These are phyloP conservation scores for Euphorbia pulcherrima DNA, from an alignment of 345 rosid genomes.

Conservation along the genomic window DNA sequence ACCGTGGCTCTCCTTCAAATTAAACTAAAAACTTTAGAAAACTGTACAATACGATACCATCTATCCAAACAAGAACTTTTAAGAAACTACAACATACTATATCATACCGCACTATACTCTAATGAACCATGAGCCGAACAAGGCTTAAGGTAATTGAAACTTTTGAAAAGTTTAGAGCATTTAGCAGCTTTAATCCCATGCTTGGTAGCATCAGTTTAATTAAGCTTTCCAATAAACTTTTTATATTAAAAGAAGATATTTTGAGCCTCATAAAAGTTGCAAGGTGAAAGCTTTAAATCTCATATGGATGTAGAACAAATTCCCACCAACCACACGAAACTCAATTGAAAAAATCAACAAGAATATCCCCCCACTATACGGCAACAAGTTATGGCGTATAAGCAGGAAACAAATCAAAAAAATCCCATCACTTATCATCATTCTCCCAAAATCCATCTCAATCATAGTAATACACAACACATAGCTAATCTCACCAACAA, in stretches of 20 bases:
- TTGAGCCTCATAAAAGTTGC: not conserved
- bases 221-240: not conserved
- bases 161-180: too few relatives aligned
- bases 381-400: not conserved
- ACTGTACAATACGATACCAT: too few relatives aligned
- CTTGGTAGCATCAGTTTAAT: too few relatives aligned
- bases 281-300: not conserved
- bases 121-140: too few relatives aligned
- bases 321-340: constrained; percentile 20
- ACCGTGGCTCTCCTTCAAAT: too few relatives aligned
- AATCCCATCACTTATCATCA: constrained; percentile 18
- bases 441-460: constrained; percentile 6
- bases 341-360: not conserved
- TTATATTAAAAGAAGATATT: not conserved
- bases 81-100: too few relatives aligned
- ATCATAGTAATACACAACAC: not conserved
- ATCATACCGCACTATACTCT: too few relatives aligned
- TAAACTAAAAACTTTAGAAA: too few relatives aligned
- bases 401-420: not conserved
- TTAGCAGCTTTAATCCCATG: too few relatives aligned
- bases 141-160: too few relatives aligned
- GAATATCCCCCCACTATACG: constrained; percentile 3
- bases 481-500: not conserved
- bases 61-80: too few relatives aligned
- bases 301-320: constrained; percentile 1